These are phyloP conservation scores for Hippophae gyantsensis DNA, from an alignment of 306 rosid genomes.

Conservation along the genomic window DNA sequence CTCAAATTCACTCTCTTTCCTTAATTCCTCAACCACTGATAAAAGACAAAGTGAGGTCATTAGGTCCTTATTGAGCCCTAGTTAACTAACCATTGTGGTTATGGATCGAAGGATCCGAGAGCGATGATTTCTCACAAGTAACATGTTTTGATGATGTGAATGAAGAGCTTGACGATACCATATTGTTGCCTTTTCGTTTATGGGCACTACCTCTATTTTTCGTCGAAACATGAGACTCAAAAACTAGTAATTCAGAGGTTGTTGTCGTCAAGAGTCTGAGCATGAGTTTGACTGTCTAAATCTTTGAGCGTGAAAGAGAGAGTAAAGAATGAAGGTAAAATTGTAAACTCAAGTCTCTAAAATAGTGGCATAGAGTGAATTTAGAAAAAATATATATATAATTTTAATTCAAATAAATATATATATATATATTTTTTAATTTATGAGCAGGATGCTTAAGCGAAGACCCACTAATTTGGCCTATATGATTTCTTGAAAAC, in stretches of 20 bases:
- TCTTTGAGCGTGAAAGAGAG: too few relatives aligned
- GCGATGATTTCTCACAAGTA: slow-evolving; percentile 57
- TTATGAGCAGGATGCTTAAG: too few relatives aligned
- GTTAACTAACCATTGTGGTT: slow-evolving; percentile 64
- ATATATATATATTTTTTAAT: too few relatives aligned
- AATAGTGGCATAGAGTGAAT: too few relatives aligned
- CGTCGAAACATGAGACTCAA: slow-evolving; percentile 42
- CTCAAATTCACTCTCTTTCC: slow-evolving; percentile 46
- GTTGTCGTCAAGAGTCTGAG: slow-evolving; percentile 29
- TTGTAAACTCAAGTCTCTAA: too few relatives aligned
- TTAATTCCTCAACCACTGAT: slow-evolving; percentile 30
- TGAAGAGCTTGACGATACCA: slow-evolving; percentile 38
- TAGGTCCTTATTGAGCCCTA: slow-evolving; percentile 80
- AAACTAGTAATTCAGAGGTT: slow-evolving; percentile 35
- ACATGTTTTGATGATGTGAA: slow-evolving; percentile 65
- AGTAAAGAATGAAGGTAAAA: too few relatives aligned
- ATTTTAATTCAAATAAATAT: too few relatives aligned
- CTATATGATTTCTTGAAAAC: too few relatives aligned
- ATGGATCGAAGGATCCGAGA: slow-evolving; percentile 39
- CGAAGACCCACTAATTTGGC: too few relatives aligned
- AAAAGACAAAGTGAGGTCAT: slow-evolving; percentile 13
- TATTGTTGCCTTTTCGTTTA: slow-evolving; percentile 46
- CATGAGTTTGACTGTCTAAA: too few relatives aligned
- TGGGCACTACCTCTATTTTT: slow-evolving; percentile 64
- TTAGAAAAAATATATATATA: too few relatives aligned